phyloP scores from a whole-genome alignment of 2,329 filamentous ascomycete genomes.

The Geosmithia putterillii region DNA sequence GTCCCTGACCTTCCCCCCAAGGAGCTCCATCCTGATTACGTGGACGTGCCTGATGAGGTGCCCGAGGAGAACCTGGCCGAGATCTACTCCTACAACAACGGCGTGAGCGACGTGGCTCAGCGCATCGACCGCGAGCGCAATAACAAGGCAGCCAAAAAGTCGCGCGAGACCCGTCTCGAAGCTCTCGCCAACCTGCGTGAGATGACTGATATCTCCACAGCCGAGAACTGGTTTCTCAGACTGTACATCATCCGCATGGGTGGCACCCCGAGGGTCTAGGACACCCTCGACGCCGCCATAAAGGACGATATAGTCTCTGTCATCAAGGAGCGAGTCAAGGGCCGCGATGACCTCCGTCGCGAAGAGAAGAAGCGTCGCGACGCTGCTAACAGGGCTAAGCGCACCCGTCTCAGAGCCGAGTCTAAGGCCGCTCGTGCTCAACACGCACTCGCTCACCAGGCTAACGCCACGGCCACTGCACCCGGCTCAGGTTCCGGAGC shows the following conservation, averaged over 20 bases:
- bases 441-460: too few relatives aligned
- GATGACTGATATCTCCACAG: conserved; percentile 10
- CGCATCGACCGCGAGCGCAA: conserved; percentile 18
- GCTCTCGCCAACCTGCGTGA: conserved; percentile 7
- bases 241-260: conserved; percentile 12
- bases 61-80: conserved; percentile 5
- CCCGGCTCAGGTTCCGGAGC: too few relatives aligned
- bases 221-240: conserved; percentile 15
- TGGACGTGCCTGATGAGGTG: conserved; percentile 7
- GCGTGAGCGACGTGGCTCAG: conserved; percentile 11
- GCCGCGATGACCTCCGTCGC: conserved; percentile 5
- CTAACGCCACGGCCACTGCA: too few relatives aligned
- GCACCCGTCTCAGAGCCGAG: not conserved
- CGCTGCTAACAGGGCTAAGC: conserved; percentile 3
- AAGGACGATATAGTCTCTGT: conserved; percentile 9
- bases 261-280: conserved; percentile 9
- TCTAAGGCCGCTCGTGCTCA: too few relatives aligned
- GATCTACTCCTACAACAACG: conserved; percentile 9
- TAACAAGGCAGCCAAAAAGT: conserved; percentile 24
- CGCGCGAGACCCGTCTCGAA: conserved; percentile 17
- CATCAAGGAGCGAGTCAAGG: conserved; percentile 8
- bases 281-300: conserved; percentile 5
- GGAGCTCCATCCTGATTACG: conserved; percentile 7
- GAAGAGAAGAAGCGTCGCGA: conserved; percentile 8
- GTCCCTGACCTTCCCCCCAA: conserved; percentile 15